These are phyloP conservation scores for Gryganskiella cystojenkinii DNA, from an alignment of 192 early-diverging fungal species.

Conservation along the genomic window DNA sequence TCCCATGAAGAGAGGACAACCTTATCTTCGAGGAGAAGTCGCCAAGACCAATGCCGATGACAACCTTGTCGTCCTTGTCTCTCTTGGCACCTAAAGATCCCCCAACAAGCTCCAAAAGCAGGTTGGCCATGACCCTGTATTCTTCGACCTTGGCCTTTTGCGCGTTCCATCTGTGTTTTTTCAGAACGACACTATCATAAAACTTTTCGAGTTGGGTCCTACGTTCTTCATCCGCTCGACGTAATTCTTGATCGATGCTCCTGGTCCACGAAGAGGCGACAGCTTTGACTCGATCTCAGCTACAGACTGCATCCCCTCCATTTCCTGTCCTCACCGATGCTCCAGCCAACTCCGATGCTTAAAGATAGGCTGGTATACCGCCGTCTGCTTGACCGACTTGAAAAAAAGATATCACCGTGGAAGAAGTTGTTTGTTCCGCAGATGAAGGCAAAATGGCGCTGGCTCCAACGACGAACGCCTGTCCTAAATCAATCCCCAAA, in stretches of 20 bases:
- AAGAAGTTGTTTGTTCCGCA: too few relatives aligned
- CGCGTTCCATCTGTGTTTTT: constrained; percentile 7
- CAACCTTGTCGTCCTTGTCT: neutral
- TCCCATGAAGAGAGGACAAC: neutral
- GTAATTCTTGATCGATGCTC: constrained; percentile 3
- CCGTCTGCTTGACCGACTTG: constrained; percentile 12
- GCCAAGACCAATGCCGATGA: neutral
- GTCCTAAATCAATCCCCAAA: constrained; percentile 13
- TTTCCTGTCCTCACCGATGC: neutral
- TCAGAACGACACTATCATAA: constrained; percentile 8
- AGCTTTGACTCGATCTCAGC: constrained; percentile 6
- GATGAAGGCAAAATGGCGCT: constrained; percentile 14
- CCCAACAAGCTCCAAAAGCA: constrained; percentile 11
- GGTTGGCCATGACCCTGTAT: constrained; percentile 7
- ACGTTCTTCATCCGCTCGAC: neutral
- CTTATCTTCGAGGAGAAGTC: neutral
- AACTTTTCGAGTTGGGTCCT: constrained; percentile 8
- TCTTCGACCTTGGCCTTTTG: constrained; percentile 2
- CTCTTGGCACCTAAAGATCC: neutral
- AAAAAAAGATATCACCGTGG: neutral
- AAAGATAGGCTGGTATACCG: constrained; percentile 15
- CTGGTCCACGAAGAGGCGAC: constrained; percentile 10
- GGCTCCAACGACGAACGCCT: constrained; percentile 15
- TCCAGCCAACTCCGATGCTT: constrained; percentile 13
- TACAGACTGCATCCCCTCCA: neutral